phyloP scores from a whole-genome alignment of 148 eudicot species.

The Vaccinium macrocarpon region DNA sequence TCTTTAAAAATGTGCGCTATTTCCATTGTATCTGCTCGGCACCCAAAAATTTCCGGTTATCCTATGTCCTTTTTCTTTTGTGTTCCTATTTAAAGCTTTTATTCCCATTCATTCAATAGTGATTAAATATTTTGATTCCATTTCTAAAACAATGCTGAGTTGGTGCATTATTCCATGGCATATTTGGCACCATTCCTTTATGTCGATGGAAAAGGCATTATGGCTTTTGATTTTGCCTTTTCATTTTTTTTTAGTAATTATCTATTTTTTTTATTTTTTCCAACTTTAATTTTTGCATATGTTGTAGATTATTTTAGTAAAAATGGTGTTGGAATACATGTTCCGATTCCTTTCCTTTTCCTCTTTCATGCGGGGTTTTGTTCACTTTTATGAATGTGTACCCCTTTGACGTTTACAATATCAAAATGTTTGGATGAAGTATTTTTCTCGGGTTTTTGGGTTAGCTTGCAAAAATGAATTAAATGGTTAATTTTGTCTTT shows the following conservation, averaged over 20 bases:
- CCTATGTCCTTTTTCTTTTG: not conserved
- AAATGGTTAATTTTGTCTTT: too few relatives aligned
- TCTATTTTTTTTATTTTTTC: not conserved
- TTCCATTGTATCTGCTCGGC: too few relatives aligned
- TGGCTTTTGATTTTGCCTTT: conserved; percentile 16
- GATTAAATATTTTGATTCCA: conserved; percentile 15
- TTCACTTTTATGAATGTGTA: too few relatives aligned
- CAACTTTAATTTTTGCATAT: not conserved
- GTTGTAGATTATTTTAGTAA: not conserved
- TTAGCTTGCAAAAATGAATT: too few relatives aligned
- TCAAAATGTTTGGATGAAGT: too few relatives aligned
- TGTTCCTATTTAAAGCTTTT: not conserved
- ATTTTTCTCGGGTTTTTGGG: too few relatives aligned
- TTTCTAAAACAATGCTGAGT: conserved; percentile 6
- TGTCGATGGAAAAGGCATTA: conserved; percentile 1
- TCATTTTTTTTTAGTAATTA: not conserved
- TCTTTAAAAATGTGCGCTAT: too few relatives aligned
- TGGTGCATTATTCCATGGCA: conserved; percentile 14
- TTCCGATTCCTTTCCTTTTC: not conserved
- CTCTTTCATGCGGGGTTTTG: not conserved
- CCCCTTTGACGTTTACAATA: too few relatives aligned
- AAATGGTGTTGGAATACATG: not conserved
- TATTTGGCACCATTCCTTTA: conserved; percentile 11
- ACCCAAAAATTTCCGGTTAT: too few relatives aligned
- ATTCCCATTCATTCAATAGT: conserved; percentile 14